phyloP scores from a whole-genome alignment of 129 eudicot species.

The Logfia minima region DNA sequence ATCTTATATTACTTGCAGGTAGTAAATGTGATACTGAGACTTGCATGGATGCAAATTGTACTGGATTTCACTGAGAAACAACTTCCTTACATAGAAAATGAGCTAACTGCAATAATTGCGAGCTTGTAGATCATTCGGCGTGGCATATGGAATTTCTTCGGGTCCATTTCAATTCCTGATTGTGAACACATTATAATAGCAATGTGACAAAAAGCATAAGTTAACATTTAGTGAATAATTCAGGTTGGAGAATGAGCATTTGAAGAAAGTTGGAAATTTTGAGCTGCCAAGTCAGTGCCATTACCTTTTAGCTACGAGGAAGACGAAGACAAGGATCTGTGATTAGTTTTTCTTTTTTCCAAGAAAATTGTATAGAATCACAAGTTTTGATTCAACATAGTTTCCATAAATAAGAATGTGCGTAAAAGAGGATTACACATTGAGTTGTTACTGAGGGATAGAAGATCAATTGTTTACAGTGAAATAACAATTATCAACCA shows the following conservation, averaged over 20 bases:
- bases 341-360: neutral
- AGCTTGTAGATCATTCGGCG: conserved; percentile 72
- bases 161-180: conserved; percentile 35
- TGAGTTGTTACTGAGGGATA: neutral
- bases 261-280: conserved; percentile 61
- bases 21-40: conserved; percentile 57
- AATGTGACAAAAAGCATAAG: neutral
- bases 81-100: conserved; percentile 54
- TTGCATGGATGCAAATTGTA: conserved; percentile 73
- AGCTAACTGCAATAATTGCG: conserved; percentile 54
- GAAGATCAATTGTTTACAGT: neutral
- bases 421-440: neutral
- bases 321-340: conserved; percentile 29
- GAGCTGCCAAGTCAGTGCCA: conserved; percentile 61
- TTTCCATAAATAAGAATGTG: neutral
- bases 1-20: conserved; percentile 34
- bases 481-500: no score
- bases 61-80: conserved; percentile 48
- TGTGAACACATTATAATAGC: neutral
- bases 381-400: conserved; percentile 1
- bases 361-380: neutral
- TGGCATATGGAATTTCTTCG: conserved; percentile 77
- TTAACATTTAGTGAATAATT: neutral
- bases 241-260: conserved; percentile 73
- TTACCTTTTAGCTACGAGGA: conserved; percentile 60